phyloP scores from a whole-genome alignment of 2,329 filamentous ascomycete species.

The Metarhizium brunneum region DNA sequence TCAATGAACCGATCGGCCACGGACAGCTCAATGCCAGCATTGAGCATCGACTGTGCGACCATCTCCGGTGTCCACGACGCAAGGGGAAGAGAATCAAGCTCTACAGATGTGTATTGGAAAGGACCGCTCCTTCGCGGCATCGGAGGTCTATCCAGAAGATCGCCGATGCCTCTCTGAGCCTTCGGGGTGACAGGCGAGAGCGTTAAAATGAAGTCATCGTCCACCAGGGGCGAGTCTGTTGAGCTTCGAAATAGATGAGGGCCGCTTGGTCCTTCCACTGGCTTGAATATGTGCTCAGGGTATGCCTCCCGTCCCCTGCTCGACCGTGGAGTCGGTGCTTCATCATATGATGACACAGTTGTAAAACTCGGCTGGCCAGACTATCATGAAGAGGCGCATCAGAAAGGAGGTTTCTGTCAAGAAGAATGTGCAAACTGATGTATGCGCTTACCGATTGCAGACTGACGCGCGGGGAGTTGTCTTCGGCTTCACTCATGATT shows the following conservation, averaged over 20 bases:
- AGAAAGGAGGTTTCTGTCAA: not conserved
- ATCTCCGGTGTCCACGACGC: constrained; percentile 63
- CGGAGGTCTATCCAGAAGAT: constrained; percentile 15
- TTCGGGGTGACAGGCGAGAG: constrained; percentile 68
- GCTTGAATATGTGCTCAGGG: constrained; percentile 51
- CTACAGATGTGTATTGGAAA: constrained; percentile 45
- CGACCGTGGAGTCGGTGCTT: constrained; percentile 68
- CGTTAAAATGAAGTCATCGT: constrained; percentile 48
- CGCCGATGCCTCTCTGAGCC: constrained; percentile 31
- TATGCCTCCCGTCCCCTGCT: constrained; percentile 50
- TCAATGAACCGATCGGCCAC: constrained; percentile 78
- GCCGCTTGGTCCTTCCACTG: constrained; percentile 70
- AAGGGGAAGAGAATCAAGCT: constrained; percentile 51
- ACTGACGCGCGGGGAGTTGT: constrained; percentile 58
- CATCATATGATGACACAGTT: constrained; percentile 80
- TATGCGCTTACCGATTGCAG: constrained; percentile 57
- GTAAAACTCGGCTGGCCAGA: constrained; percentile 67
- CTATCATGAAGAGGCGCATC: constrained; percentile 30
- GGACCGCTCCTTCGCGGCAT: constrained; percentile 34
- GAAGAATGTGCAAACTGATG: not conserved
- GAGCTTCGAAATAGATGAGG: constrained; percentile 80
- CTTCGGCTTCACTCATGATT: constrained; percentile 45
- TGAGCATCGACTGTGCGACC: constrained; percentile 79
- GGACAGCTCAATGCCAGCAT: constrained; percentile 66
- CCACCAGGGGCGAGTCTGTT: constrained; percentile 31